Base-by-base conservation (phyloP, 192 early-diverging fungal genomes). In the Entomortierella beljakovae region DNA sequence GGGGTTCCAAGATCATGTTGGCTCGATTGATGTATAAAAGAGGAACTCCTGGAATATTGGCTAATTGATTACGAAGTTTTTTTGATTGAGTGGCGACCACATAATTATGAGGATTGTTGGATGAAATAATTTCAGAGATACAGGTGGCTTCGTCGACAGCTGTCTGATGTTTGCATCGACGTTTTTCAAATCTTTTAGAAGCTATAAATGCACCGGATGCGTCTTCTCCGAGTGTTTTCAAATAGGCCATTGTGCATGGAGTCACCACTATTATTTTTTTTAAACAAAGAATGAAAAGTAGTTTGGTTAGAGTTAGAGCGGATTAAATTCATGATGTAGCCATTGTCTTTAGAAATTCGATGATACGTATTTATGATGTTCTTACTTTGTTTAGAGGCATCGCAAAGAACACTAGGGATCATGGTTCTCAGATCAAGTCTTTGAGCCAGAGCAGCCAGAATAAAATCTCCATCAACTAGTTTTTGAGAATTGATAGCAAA, bases 41-140 rank as follows among this genome's bases (percentile, higher is more conserved):
- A 6, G 97, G 97, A 1, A 94, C 92, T 3, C 95, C 97, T 6
- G 95, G 88, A 6, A 99, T 82, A 5, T 67, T 51, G 6, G 92
- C 81, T 51, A 99, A 79, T 42, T 70, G 64, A 23, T 80, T 68
- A 18, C 95, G 86, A 38, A 98, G 83, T 1, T 77, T 71, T 7
- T 80, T 67, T 76, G 94, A 92, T 70, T 99, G 95, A 4, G 90
- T 91, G 1, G 94, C 97, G 0, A 98, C 88, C 35, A 92, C 91
- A 57, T 96, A 98, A 77, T 94, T 90, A 82, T 94, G 88, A 60
- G 88, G 83, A 82, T 99, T 97, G 34, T 35, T 56, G 31, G 10
- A 66, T 18, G 90, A 89, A 61, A 99, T 90, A 59, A 99, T 89
- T 43, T 91, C 85, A 11, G 70, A 57, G 13, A 98, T 81, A 67